Conservation (phyloP, 768 basidiomycete species). For the Boletus vermiculosoides region DNA sequence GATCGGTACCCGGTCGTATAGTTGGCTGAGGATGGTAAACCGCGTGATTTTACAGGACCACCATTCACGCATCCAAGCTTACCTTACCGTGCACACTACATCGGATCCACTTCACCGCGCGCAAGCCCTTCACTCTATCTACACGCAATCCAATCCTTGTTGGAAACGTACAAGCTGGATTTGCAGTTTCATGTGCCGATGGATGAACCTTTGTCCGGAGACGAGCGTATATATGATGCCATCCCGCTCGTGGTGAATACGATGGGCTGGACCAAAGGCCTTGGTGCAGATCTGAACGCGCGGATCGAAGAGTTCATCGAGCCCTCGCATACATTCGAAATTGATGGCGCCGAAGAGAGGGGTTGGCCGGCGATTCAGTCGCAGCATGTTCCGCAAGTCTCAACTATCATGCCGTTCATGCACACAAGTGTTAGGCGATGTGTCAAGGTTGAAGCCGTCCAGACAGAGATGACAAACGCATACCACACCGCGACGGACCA, state of each 20-base stretch:
- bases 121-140: slow-evolving; percentile 78
- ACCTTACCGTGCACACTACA: slow-evolving; percentile 74
- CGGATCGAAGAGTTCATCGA: slow-evolving; percentile 67
- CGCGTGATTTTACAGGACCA: slow-evolving; percentile 53
- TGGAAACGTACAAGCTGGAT: slow-evolving; percentile 69
- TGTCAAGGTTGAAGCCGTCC: slow-evolving; percentile 42
- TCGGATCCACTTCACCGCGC: slow-evolving; percentile 77
- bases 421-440: neutral
- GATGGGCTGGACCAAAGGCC: slow-evolving; percentile 95
- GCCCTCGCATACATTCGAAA: slow-evolving; percentile 41
- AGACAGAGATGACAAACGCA: slow-evolving; percentile 30
- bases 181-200: slow-evolving; percentile 48
- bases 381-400: slow-evolving; percentile 5
- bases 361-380: slow-evolving; percentile 19
- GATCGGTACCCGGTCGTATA: neutral
- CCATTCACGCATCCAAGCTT: slow-evolving; percentile 80
- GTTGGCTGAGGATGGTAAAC: neutral
- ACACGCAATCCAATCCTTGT: slow-evolving; percentile 58
- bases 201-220: slow-evolving; percentile 28
- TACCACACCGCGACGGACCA: slow-evolving; percentile 57
- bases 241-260: slow-evolving; percentile 92
- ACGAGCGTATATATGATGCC: slow-evolving; percentile 47
- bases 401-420: neutral
- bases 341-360: slow-evolving; percentile 23
- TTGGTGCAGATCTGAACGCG: slow-evolving; percentile 75